A percentile compares a stretch with the other conserved stretches of the same genome.
phyloP scores from a whole-genome alignment of 129 eudicot species.

The Tanacetum coccineum region DNA sequence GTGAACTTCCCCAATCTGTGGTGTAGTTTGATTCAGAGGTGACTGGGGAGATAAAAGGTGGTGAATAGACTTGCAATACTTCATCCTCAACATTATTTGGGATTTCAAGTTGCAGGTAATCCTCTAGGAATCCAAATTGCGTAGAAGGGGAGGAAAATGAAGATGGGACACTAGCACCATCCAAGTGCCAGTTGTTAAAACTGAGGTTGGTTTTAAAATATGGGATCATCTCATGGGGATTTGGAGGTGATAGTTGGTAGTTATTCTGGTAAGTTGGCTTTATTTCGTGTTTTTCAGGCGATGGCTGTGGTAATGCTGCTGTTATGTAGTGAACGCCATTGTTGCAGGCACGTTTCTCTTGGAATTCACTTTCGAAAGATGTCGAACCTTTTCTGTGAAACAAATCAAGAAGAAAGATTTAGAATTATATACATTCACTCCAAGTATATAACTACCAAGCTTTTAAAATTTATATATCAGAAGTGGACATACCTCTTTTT shows the following conservation, averaged over 20 bases:
- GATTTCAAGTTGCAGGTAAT: constrained; percentile 19
- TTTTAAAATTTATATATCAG: too few relatives aligned
- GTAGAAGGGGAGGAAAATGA: constrained; percentile 41
- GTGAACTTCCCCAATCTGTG: constrained; percentile 48
- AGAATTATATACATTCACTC: not conserved
- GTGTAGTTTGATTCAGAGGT: constrained; percentile 53
- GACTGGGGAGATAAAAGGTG: constrained; percentile 53
- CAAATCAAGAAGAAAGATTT: not conserved
- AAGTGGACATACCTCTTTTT: constrained; percentile 57
- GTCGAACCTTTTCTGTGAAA: constrained; percentile 59
- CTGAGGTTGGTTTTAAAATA: constrained; percentile 43
- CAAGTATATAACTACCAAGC: too few relatives aligned
- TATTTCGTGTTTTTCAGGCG: constrained; percentile 17
- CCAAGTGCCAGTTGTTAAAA: constrained; percentile 36
- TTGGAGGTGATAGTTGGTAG: constrained; percentile 23
- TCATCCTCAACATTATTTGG: constrained; percentile 30
- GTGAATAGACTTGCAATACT: constrained; percentile 30
- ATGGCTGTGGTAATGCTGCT: constrained; percentile 3
- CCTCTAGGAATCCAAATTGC: constrained; percentile 22
- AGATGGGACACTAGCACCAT: constrained; percentile 16
- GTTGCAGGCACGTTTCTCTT: constrained; percentile 32
- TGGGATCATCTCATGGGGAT: constrained; percentile 26
- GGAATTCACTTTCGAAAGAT: constrained; percentile 25
- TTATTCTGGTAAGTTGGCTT: not conserved
- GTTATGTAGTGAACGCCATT: not conserved